Evolutionary conservation across 352 stramenopile genomes (phyloP).

Genomic region (Peronospora tabacina): DNA sequence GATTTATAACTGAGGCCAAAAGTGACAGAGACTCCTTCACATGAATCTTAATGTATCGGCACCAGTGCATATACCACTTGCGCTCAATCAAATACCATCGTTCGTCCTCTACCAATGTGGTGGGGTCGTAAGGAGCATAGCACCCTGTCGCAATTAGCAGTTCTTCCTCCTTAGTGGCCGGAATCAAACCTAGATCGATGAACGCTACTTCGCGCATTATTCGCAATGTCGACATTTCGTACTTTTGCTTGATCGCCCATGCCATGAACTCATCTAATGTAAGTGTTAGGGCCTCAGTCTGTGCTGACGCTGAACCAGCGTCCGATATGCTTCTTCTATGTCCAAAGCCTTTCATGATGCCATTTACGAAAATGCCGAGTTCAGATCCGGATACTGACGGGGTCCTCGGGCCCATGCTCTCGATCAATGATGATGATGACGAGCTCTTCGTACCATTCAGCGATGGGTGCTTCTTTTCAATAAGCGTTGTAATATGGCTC

Average conservation of each 20-base stretch:
- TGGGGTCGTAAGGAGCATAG: constrained; percentile 66
- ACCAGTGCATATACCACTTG: constrained; percentile 84
- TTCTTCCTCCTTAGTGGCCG: constrained; percentile 70
- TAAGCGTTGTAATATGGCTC: constrained; percentile 49
- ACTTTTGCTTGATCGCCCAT: constrained; percentile 60
- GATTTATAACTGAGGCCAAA: constrained; percentile 10
- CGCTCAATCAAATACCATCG: constrained; percentile 78
- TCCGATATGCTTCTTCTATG: constrained; percentile 29
- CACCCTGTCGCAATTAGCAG: constrained; percentile 60
- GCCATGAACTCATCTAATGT: constrained; percentile 61
- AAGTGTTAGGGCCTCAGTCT: constrained; percentile 34
- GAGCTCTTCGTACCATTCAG: constrained; percentile 41
- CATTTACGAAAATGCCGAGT: constrained; percentile 71
- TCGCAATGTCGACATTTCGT: constrained; percentile 67
- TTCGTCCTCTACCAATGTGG: constrained; percentile 69
- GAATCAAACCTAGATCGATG: constrained; percentile 70
- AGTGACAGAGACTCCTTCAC: constrained; percentile 32
- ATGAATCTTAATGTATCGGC: constrained; percentile 59
- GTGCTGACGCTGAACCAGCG: constrained; percentile 25
- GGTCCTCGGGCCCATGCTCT: constrained; percentile 50
- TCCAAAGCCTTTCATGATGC: constrained; percentile 56
- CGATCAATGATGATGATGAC: constrained; percentile 42
- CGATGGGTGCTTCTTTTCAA: constrained; percentile 48
- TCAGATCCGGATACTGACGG: constrained; percentile 73
- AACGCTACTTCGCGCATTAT: constrained; percentile 84